Conservation (phyloP, 2,329 filamentous ascomycete genomes). For the Cladosporium sp. region DNA sequence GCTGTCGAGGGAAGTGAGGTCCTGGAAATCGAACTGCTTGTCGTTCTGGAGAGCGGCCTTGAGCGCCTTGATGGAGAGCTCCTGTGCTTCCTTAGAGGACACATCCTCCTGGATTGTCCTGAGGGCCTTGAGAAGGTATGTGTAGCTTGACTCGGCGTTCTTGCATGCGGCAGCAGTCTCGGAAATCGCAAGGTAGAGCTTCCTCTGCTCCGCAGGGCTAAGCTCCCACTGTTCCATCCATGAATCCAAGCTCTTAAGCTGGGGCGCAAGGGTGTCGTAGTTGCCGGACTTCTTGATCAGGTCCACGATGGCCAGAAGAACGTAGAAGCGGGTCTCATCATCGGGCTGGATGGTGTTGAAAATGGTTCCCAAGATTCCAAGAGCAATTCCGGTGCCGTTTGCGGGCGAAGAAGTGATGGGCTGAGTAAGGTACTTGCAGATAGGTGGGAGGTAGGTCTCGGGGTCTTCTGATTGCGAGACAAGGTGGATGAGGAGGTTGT, state of each 20-base stretch:
- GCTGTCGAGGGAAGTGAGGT: slow-evolving; percentile 65
- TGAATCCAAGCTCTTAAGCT: slow-evolving; percentile 73
- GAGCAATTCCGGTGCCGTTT: slow-evolving; percentile 79
- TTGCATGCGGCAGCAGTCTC: slow-evolving; percentile 75
- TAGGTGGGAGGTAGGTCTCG: slow-evolving; percentile 77
- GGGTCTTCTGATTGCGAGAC: slow-evolving; percentile 80
- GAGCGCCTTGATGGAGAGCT: slow-evolving; percentile 60
- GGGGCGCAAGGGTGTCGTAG: slow-evolving; percentile 79
- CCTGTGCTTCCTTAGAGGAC: slow-evolving; percentile 51
- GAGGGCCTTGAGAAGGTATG: slow-evolving; percentile 71
- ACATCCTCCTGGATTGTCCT: slow-evolving; percentile 65
- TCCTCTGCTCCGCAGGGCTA: slow-evolving; percentile 75
- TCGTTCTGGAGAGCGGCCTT: slow-evolving; percentile 63
- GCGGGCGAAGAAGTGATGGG: slow-evolving; percentile 80
- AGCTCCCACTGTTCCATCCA: slow-evolving; percentile 84
- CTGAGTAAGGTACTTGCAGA: slow-evolving; percentile 85
- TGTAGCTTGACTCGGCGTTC: slow-evolving; percentile 70
- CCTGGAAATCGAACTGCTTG: slow-evolving; percentile 68
- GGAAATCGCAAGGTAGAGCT: slow-evolving; percentile 76
- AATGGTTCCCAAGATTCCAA: slow-evolving; percentile 87
- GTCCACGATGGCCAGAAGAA: slow-evolving; percentile 82
- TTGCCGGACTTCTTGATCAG: slow-evolving; percentile 62
- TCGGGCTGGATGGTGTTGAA: slow-evolving; percentile 85
- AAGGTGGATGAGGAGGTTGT: slow-evolving; percentile 94
- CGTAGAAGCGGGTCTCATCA: slow-evolving; percentile 79